Conservation (phyloP, 139 green algal genomes). For the Zygnema cylindricum region DNA sequence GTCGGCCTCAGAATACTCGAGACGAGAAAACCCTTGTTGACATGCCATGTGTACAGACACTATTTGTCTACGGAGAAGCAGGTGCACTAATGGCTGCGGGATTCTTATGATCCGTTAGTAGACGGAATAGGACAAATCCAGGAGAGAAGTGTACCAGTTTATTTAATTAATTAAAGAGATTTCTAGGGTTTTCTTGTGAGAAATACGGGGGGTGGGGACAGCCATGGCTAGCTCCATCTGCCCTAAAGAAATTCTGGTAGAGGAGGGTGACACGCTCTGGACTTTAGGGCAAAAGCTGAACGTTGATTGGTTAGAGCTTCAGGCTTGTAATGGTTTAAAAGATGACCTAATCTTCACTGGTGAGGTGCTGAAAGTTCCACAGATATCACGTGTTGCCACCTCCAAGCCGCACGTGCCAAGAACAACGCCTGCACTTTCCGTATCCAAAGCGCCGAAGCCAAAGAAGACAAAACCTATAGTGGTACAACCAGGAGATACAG, state of each 20-base stretch:
- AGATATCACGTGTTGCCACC: background rate
- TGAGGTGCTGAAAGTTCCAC: constrained; percentile 39
- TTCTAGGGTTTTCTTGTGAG: background rate
- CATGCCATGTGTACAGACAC: too few relatives aligned
- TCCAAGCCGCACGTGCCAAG: constrained; percentile 14
- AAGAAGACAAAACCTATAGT: constrained; percentile 42
- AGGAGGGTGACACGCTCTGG: constrained; percentile 51
- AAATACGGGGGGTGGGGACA: background rate
- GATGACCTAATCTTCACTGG: constrained; percentile 52
- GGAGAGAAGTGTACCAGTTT: background rate
- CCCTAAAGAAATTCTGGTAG: constrained; percentile 33
- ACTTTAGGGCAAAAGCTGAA: constrained; percentile 24
- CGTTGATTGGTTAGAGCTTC: constrained; percentile 54
- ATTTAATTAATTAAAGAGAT: background rate
- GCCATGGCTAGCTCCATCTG: constrained; percentile 14
- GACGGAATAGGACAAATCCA: too few relatives aligned
- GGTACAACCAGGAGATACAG: constrained; percentile 49
- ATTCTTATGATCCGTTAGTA: too few relatives aligned
- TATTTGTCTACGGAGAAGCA: too few relatives aligned
- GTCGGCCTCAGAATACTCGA: too few relatives aligned
- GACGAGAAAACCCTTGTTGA: too few relatives aligned
- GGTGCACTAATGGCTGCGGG: too few relatives aligned
- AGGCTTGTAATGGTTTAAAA: constrained; percentile 46
- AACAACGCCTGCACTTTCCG: background rate
- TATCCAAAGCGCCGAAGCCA: background rate